Base-by-base conservation (phyloP, 768 basidiomycete genomes). In the Tricholoma furcatifolium region DNA sequence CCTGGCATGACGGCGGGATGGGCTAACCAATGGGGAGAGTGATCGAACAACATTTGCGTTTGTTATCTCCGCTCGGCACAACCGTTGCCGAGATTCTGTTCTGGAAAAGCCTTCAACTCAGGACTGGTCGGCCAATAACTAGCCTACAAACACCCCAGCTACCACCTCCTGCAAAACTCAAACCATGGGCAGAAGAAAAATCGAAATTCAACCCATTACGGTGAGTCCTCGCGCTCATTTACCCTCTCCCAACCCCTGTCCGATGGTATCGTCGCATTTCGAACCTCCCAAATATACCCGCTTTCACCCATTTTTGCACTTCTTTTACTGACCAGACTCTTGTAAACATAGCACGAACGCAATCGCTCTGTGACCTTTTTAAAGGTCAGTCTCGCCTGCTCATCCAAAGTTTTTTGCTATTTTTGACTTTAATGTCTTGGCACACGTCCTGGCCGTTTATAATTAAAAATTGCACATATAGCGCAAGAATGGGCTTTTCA, bases 401-500 rank as follows among this genome's bases (percentile, higher is more conserved):
- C 62, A 55, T 54, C 56, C 58, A 60, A 51, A 67, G 69, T 66
- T 70, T 74, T 73, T 75, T 32, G 74, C 82, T 85, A 85, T 87
- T 83, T 82, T 84, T 82, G 76, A 72, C 65, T 60, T 63, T 61
- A 69, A 68, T 65, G 68, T 70, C 75, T 77, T 73, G 74, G 76
- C 73, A 69, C 65, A 57, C 51, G 23, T 53, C 57, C 50, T 65
- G 57, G 61, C 67, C 73, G 70, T 76, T 70, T 66, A 55, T 70
- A 56, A 49, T 54, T 54, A 54, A 44, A 48, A 44, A 50, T 58
- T 47, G 49, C 48, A 42, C 61, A 55, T 60, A 41, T 72, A 92
- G 91, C 83, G 91, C 62, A 91, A 92, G 76, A 90, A 90, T 54
- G 91, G 90, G 4, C 83, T 93, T 57, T 92, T 93, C 84, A 91